These are phyloP conservation scores for Nicotiana tabacum DNA, from an alignment of 257 asterid genomes.

Conservation along the genomic window DNA sequence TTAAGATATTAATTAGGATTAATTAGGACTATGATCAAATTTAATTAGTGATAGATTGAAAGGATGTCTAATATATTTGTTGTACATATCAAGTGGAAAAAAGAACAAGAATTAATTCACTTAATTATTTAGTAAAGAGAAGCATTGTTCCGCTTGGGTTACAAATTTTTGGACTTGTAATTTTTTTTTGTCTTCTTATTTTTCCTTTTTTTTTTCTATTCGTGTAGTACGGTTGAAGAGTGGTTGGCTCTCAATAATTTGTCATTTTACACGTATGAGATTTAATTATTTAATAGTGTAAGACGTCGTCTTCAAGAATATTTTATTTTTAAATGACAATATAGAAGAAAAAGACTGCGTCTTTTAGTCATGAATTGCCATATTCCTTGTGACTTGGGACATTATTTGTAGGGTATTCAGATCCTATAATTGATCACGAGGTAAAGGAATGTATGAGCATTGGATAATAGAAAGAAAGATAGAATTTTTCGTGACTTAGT, in stretches of 20 bases:
- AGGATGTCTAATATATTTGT: background rate
- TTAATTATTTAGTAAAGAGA: background rate
- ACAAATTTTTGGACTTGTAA: background rate
- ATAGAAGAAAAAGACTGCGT: background rate
- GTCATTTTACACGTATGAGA: background rate
- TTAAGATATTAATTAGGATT: background rate
- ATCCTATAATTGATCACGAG: no score
- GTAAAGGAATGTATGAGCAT: no score
- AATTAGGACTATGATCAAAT: background rate
- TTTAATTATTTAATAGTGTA: background rate
- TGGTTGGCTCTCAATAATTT: background rate
- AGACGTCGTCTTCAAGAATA: background rate
- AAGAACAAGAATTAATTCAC: background rate
- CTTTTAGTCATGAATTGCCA: background rate
- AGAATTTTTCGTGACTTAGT: no score
- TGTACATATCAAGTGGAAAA: background rate
- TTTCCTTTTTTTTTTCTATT: background rate
- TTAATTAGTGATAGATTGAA: background rate
- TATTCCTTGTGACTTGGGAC: no score
- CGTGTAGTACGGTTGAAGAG: background rate
- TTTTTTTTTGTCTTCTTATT: no score
- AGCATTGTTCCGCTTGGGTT: background rate
- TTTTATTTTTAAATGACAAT: background rate
- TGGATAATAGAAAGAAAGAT: no score
- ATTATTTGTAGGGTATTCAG: no score